Percentiles rank a stretch among this genome's conserved stretches.
These are phyloP conservation scores for Trichoderma polysporum DNA, from an alignment of 2,329 filamentous ascomycete species.

Conservation along the genomic window DNA sequence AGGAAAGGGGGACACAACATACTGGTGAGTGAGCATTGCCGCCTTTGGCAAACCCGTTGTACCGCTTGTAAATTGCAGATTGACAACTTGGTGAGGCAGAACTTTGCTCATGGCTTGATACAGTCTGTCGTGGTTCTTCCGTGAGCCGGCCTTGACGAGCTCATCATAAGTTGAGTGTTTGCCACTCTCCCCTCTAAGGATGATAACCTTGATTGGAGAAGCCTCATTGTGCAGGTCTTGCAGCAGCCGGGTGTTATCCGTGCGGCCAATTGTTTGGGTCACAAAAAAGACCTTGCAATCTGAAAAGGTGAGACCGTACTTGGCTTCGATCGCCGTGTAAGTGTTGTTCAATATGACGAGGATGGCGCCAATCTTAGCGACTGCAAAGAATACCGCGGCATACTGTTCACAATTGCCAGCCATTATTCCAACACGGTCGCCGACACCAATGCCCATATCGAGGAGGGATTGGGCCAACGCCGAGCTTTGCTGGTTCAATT, in stretches of 20 bases:
- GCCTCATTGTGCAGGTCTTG: conserved; percentile 48
- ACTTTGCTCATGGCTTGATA: conserved; percentile 55
- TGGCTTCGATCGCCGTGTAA: conserved; percentile 71
- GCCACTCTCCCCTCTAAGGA: conserved; percentile 56
- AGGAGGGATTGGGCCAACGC: conserved; percentile 65
- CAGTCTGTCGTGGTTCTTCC: conserved; percentile 50
- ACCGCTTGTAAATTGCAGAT: conserved; percentile 74
- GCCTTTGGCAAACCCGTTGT: conserved; percentile 73
- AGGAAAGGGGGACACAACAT: conserved; percentile 29
- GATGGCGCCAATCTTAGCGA: conserved; percentile 64
- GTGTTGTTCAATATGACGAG: conserved; percentile 81
- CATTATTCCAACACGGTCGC: conserved; percentile 74
- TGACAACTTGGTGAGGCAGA: conserved; percentile 66
- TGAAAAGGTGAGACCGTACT: conserved; percentile 69
- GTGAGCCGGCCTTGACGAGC: conserved; percentile 53
- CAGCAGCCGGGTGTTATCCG: conserved; percentile 63
- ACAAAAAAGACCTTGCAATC: conserved; percentile 74
- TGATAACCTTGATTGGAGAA: conserved; percentile 53
- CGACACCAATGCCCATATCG: conserved; percentile 63
- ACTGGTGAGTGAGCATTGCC: conserved; percentile 72
- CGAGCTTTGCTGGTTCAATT: conserved; percentile 62
- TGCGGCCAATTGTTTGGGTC: conserved; percentile 64
- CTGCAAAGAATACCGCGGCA: conserved; percentile 72
- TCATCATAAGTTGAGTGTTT: conserved; percentile 61
- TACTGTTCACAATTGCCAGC: conserved; percentile 81